Base-by-base conservation (phyloP, 352 stramenopile genomes). In the Globisporangium emineosum region DNA sequence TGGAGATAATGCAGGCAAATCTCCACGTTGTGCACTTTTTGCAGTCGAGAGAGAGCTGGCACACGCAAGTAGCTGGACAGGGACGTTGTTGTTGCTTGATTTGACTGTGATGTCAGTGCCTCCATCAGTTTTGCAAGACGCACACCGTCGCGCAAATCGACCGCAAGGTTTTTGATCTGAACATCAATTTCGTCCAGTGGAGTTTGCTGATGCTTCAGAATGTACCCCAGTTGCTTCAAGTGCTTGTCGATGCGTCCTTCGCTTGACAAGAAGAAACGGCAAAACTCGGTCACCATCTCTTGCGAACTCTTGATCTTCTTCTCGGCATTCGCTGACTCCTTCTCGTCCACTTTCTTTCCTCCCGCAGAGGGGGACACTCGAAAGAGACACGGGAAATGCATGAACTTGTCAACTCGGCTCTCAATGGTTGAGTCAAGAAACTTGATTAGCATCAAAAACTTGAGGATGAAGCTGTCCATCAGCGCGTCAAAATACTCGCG, bases 1-100 rank as follows among this genome's bases (percentile, higher is more conserved):
- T 93, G 75, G 37, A 98, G 65, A 42, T 80, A 91, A 51, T 87
- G 72, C 32, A 99, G 64, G 29, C 93, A 97, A 29, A 98, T 79
- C 63, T 96, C 85, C 0, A 98, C 88, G 70, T 99, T 99, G 78
- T 98, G 93, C 10, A 98, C 77, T 73, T 99, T 99, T 71, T 99
- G 91, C 13, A 98, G 75, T 17, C 96, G 77, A n/a, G 95, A 98
- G 9, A 97, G 69, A 19, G 96, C 91, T 6, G 97, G 97, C 10
- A 99, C 78, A n/a, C 96, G 86, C 50, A 99, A 79, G 37, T 86
- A 90, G 10, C 65, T 72, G 19, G 97, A 90, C 37, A 98, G 63
- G 0, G 58, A 52, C 19, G 72, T 42, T 13, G 71, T 56, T 27
- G 51, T 53, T 50, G 45, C 10, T 62, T 76, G 7, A 54, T 60